These are phyloP conservation scores for Cercophora samala DNA, from an alignment of 495 filamentous ascomycete species.

Conservation along the genomic window DNA sequence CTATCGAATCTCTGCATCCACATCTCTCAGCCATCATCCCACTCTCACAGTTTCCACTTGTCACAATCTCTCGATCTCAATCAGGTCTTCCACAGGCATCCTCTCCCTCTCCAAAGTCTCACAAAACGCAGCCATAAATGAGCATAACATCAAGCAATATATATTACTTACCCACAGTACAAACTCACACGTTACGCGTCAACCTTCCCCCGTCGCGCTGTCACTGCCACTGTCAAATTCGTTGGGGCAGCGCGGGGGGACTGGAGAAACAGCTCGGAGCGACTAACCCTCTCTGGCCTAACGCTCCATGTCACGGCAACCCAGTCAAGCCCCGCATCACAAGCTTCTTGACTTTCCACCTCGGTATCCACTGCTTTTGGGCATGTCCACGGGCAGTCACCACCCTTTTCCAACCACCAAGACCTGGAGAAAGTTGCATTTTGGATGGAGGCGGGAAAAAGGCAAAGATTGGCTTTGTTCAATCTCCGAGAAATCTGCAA, in stretches of 20 bases:
- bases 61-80: neutral
- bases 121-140: neutral
- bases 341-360: neutral
- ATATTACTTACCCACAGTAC: neutral
- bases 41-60: neutral
- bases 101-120: neutral
- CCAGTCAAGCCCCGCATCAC: neutral
- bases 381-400: neutral
- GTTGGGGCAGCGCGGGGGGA: neutral
- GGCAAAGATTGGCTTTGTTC: too few relatives aligned
- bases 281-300: neutral
- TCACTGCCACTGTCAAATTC: neutral
- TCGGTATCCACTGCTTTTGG: neutral
- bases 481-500: too few relatives aligned
- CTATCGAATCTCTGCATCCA: neutral
- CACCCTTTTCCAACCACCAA: neutral
- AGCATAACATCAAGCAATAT: neutral
- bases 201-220: too few relatives aligned
- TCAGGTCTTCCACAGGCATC: neutral
- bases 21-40: neutral
- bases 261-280: neutral
- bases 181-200: neutral
- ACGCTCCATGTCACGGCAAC: too few relatives aligned
- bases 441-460: neutral
- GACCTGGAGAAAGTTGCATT: neutral